Evolutionary conservation across 768 basidiomycete genomes (phyloP).

Genomic region (Tricholoma furcatifolium): DNA sequence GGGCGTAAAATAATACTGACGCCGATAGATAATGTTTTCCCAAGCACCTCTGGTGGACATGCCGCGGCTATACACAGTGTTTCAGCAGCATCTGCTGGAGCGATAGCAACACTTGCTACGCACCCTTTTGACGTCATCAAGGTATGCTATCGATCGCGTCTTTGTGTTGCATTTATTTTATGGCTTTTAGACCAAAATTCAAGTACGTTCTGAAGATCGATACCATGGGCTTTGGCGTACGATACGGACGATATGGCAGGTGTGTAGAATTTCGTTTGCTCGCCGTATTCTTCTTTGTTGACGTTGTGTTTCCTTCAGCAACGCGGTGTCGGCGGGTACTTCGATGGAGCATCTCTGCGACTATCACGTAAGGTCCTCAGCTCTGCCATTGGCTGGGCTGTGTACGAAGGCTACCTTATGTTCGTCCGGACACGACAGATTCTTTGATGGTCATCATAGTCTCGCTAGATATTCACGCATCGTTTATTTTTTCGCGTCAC

Average conservation of each 20-base stretch:
- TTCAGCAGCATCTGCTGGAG: slow-evolving; percentile 79
- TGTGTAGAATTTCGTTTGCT: slow-evolving; percentile 28
- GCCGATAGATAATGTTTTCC: slow-evolving; percentile 38
- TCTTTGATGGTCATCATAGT: background rate
- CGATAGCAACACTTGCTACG: slow-evolving; percentile 79
- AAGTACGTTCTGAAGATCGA: slow-evolving; percentile 76
- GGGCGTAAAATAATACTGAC: slow-evolving; percentile 1
- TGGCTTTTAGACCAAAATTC: slow-evolving; percentile 76
- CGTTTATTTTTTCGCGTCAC: background rate
- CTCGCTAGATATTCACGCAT: background rate
- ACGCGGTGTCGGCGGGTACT: slow-evolving; percentile 78
- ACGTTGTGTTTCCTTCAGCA: slow-evolving; percentile 47
- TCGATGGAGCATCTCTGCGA: slow-evolving; percentile 82
- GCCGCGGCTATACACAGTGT: slow-evolving; percentile 56
- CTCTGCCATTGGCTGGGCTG: slow-evolving; percentile 90
- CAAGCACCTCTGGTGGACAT: slow-evolving; percentile 41
- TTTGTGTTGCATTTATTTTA: background rate
- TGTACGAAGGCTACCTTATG: slow-evolving; percentile 79
- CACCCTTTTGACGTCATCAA: slow-evolving; percentile 96
- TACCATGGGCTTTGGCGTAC: slow-evolving; percentile 76
- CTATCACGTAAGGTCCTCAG: slow-evolving; percentile 84
- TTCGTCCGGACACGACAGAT: slow-evolving; percentile 39
- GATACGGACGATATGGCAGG: slow-evolving; percentile 64
- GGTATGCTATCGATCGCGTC: slow-evolving; percentile 36
- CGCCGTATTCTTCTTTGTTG: background rate